Percentiles rank a stretch among this genome's conserved stretches.
phyloP scores from a whole-genome alignment of 1,284 basidiomycete genomes.

The Puccinia polysora region DNA sequence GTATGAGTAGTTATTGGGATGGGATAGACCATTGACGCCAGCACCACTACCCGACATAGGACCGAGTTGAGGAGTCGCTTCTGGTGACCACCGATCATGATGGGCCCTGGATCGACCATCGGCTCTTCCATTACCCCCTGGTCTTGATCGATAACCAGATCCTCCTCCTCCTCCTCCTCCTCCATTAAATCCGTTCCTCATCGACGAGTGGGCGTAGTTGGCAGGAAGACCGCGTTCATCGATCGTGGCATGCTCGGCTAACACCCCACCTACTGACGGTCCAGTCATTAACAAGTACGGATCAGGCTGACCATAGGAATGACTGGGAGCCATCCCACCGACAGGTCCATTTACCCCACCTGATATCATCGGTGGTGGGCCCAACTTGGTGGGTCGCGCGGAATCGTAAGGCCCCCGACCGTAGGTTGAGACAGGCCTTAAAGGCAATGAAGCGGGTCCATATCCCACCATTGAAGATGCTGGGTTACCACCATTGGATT shows the following conservation, averaged over 20 bases:
- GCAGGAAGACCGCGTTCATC: constrained; percentile 4
- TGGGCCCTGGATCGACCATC: constrained; percentile 1
- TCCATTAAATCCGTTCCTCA: background rate
- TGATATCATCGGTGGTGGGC: constrained; percentile 7
- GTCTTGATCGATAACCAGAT: too few relatives aligned
- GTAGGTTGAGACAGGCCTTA: constrained; percentile 7
- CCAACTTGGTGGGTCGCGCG: background rate
- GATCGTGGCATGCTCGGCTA: constrained; percentile 7
- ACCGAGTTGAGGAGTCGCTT: background rate
- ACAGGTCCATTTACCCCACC: background rate
- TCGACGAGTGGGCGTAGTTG: background rate
- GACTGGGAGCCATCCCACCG: constrained; percentile 8
- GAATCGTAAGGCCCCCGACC: constrained; percentile 18
- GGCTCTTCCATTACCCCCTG: constrained; percentile 10
- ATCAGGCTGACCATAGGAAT: background rate
- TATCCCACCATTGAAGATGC: background rate
- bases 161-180: constrained; percentile 5
- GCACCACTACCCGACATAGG: too few relatives aligned
- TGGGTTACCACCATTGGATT: background rate
- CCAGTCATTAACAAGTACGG: background rate
- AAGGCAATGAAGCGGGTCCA: constrained; percentile 23
- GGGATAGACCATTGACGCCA: background rate
- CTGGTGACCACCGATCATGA: constrained; percentile 22
- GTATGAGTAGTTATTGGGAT: background rate
- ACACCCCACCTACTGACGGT: background rate